These are phyloP conservation scores for Arabidopsis lyrata DNA, from an alignment of 441 rosid species.

Conservation along the genomic window DNA sequence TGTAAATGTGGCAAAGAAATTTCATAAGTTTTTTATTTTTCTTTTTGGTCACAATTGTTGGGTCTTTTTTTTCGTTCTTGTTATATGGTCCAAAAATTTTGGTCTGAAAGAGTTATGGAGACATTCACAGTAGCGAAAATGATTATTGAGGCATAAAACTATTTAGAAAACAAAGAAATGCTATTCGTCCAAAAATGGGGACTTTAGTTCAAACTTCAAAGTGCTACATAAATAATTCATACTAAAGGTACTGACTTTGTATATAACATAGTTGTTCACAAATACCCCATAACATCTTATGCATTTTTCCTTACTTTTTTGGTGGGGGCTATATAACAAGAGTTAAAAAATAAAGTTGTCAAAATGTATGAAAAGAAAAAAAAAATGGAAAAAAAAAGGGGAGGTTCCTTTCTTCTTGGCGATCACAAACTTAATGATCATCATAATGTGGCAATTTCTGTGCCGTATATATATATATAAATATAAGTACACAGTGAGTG, in stretches of 20 bases:
- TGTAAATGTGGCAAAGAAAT: neutral
- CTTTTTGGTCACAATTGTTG: neutral
- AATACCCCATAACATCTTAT: conserved; percentile 36
- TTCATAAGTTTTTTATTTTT: neutral
- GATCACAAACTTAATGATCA: conserved; percentile 44
- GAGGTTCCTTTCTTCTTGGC: conserved; percentile 23
- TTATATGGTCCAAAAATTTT: neutral
- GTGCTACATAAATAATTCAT: conserved; percentile 27
- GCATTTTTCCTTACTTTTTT: neutral
- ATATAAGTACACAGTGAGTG: conserved; percentile 32
- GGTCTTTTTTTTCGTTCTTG: neutral
- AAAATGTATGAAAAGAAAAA: conserved; percentile 11
- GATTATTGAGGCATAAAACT: neutral
- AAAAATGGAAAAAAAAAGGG: conserved; percentile 16
- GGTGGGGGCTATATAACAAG: conserved; percentile 33
- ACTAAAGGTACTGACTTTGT: conserved; percentile 34
- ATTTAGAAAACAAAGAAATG: neutral
- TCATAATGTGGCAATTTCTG: conserved; percentile 29
- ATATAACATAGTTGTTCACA: conserved; percentile 35
- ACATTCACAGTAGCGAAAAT: neutral
- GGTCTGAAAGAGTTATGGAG: neutral
- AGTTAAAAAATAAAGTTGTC: conserved; percentile 36
- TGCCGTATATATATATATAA: conserved; percentile 29
- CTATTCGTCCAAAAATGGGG: conserved; percentile 1
- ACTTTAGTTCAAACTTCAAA: neutral